Conservation (phyloP, 1,139 yeast genomes). For the Kodamaea plutei region DNA sequence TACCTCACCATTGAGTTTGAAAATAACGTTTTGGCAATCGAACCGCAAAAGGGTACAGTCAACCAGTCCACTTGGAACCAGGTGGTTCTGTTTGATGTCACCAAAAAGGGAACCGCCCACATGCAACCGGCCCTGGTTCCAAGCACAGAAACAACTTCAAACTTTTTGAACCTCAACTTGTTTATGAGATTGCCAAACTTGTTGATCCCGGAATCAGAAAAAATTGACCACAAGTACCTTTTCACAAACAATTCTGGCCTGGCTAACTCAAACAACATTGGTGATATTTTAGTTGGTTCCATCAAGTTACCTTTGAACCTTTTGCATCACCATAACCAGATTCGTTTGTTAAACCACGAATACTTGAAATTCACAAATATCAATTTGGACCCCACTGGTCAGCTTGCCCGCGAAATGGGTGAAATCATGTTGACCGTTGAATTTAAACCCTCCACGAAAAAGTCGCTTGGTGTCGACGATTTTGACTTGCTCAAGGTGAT, state of each 20-base stretch:
- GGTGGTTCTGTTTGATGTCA: conserved; percentile 87
- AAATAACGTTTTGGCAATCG: conserved; percentile 78
- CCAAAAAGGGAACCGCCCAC: conserved; percentile 36
- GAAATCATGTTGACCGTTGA: conserved; percentile 67
- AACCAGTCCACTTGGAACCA: conserved; percentile 66
- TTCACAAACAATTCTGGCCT: conserved; percentile 18
- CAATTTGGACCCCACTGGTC: conserved; percentile 18
- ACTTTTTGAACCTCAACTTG: conserved; percentile 61
- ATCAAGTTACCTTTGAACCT: conserved; percentile 43
- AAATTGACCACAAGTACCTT: conserved; percentile 24
- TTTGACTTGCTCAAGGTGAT: conserved; percentile 90
- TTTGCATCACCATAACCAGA: conserved; percentile 31
- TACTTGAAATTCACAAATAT: conserved; percentile 41
- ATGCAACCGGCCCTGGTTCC: conserved; percentile 8
- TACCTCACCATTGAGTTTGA: conserved; percentile 76
- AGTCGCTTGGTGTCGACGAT: conserved; percentile 77
- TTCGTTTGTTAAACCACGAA: conserved; percentile 44
- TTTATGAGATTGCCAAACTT: conserved; percentile 74
- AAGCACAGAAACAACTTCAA: conserved; percentile 18
- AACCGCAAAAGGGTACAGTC: conserved; percentile 69
- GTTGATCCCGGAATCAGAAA: conserved; percentile 47
- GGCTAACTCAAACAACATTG: conserved; percentile 20
- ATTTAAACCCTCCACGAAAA: conserved; percentile 63
- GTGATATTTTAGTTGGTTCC: conserved; percentile 42
- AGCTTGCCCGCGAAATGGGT: conserved; percentile 35